These are phyloP conservation scores for Calonectria montana DNA, from an alignment of 2,329 filamentous ascomycete species.

Conservation along the genomic window DNA sequence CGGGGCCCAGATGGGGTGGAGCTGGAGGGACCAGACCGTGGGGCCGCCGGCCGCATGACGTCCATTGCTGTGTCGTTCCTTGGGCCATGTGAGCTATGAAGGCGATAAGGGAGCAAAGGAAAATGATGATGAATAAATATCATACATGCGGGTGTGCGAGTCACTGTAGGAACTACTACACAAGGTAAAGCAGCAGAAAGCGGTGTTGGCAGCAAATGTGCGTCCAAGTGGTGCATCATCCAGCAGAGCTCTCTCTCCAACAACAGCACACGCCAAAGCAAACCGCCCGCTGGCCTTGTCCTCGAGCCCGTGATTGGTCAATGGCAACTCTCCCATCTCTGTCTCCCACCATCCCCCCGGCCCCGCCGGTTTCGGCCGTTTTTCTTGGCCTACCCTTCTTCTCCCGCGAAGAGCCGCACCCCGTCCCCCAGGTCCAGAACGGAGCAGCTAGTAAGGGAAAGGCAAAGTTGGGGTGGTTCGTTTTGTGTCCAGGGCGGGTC, in stretches of 20 bases:
- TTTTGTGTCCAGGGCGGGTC: constrained; percentile 16
- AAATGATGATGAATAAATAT: neutral
- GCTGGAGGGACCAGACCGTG: constrained; percentile 11
- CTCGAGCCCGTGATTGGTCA: constrained; percentile 35
- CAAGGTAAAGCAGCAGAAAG: neutral
- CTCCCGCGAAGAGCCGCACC: constrained; percentile 43
- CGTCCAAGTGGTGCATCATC: neutral
- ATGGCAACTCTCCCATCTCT: constrained; percentile 28
- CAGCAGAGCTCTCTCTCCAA: neutral
- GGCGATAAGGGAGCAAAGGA: neutral
- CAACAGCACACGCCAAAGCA: neutral
- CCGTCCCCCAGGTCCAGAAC: neutral
- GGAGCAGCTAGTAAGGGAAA: neutral
- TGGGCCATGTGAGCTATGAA: neutral
- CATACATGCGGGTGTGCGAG: neutral
- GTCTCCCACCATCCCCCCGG: neutral
- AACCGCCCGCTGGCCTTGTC: constrained; percentile 3
- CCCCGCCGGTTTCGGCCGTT: constrained; percentile 37
- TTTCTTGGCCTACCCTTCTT: constrained; percentile 22
- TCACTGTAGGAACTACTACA: neutral
- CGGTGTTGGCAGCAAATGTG: neutral
- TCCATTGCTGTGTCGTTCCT: constrained; percentile 16
- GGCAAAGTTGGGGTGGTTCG: neutral
- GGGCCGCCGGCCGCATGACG: constrained; percentile 39
- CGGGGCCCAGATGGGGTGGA: neutral